These are phyloP conservation scores for Puccinia triticina DNA, from an alignment of 1,284 basidiomycete species.

Conservation along the genomic window DNA sequence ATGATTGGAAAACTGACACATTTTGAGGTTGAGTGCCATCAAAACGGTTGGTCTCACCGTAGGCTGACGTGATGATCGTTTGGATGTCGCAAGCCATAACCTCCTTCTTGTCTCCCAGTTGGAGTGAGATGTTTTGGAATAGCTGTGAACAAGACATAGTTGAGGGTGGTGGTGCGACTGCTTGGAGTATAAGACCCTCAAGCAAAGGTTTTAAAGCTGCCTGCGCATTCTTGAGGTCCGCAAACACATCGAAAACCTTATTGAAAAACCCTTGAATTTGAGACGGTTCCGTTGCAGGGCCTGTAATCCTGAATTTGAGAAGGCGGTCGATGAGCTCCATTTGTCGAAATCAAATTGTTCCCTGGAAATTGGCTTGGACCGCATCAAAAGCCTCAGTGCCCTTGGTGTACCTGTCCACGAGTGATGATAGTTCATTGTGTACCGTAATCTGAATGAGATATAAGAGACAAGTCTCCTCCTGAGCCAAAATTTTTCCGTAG, in stretches of 20 bases:
- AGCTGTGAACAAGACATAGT: neutral
- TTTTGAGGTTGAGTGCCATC: neutral
- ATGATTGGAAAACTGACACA: neutral
- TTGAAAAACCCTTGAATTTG: neutral
- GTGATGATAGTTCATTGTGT: neutral
- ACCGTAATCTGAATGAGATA: constrained; percentile 16
- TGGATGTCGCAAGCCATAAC: neutral
- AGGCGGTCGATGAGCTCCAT: neutral
- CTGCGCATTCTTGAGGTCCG: neutral
- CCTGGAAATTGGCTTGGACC: neutral
- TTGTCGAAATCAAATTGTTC: neutral
- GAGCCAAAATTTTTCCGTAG: neutral
- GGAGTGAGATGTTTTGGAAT: constrained; percentile 7
- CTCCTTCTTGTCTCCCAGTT: neutral
- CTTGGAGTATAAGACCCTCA: neutral
- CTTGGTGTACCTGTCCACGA: neutral
- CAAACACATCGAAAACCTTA: neutral
- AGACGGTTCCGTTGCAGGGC: neutral
- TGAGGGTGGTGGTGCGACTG: neutral
- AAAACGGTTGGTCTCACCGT: neutral
- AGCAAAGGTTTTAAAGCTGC: neutral
- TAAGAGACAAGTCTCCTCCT: neutral
- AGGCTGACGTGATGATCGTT: neutral
- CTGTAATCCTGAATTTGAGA: neutral
- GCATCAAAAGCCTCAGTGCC: neutral